These are phyloP conservation scores for Colletotrichum limetticola DNA, from an alignment of 2,329 filamentous ascomycete genomes.

Conservation along the genomic window DNA sequence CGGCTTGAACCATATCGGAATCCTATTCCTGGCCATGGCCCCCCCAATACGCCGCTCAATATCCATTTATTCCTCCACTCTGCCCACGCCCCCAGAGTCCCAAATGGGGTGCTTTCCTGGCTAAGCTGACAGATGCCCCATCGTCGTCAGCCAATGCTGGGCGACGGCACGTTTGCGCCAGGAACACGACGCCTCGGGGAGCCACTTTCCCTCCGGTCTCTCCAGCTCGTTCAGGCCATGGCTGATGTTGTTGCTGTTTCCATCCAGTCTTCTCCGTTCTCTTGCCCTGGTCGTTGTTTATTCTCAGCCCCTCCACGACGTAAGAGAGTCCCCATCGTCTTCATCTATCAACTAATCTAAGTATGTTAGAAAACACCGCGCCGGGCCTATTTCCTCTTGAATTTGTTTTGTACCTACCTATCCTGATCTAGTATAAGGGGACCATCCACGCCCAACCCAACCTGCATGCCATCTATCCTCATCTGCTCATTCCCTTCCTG, in stretches of 20 bases:
- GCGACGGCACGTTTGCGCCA: slow-evolving; percentile 33
- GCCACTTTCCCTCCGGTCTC: background rate
- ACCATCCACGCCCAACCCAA: slow-evolving; percentile 11
- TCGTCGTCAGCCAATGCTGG: slow-evolving; percentile 36
- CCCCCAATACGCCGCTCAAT: background rate
- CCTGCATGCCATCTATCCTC: slow-evolving; percentile 24
- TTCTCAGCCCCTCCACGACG: background rate
- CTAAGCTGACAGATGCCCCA: slow-evolving; percentile 16
- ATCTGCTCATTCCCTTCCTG: slow-evolving; percentile 14
- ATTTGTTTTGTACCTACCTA: slow-evolving; percentile 7
- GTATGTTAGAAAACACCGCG: background rate
- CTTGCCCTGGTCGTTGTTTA: background rate
- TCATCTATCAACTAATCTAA: background rate
- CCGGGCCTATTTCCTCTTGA: background rate
- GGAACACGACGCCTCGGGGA: slow-evolving; percentile 27
- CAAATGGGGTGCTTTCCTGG: slow-evolving; percentile 6
- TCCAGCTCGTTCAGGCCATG: slow-evolving; percentile 13
- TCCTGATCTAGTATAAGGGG: slow-evolving; percentile 31
- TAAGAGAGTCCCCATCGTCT: background rate
- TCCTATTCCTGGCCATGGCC: background rate
- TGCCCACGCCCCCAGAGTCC: slow-evolving; percentile 25
- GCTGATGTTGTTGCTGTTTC: slow-evolving; percentile 4
- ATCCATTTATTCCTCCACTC: slow-evolving; percentile 15
- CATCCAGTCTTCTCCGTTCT: slow-evolving; percentile 17
- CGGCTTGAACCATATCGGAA: background rate